Percentiles rank a stretch among this genome's conserved stretches.
These are phyloP conservation scores for Drosera capensis DNA, from an alignment of 148 eudicot species.

Conservation along the genomic window DNA sequence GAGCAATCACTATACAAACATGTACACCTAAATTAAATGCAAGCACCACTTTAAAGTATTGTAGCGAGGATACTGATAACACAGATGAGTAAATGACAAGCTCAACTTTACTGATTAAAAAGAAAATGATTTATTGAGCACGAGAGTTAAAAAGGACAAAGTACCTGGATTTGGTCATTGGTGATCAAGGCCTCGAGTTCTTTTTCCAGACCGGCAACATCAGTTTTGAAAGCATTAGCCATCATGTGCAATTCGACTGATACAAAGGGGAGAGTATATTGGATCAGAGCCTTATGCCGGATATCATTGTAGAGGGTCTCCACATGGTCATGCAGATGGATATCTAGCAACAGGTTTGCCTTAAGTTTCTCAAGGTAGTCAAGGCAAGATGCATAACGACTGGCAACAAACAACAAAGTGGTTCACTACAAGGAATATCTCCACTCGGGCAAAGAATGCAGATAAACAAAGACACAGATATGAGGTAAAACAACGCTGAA, in stretches of 20 bases:
- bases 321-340: conserved; percentile 86
- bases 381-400: conserved; percentile 85
- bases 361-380: conserved; percentile 72
- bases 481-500: neutral
- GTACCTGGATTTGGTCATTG: conserved; percentile 79
- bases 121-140: neutral
- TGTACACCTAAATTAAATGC: too few species aligned
- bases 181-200: conserved; percentile 85
- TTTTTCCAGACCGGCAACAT: conserved; percentile 51
- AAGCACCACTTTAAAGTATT: too few species aligned
- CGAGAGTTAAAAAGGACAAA: conserved; percentile 1
- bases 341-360: conserved; percentile 72
- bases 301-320: conserved; percentile 63
- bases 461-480: too few species aligned
- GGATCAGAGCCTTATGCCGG: conserved; percentile 86
- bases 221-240: conserved; percentile 84
- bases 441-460: too few species aligned
- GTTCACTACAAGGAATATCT: too few species aligned
- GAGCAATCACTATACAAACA: too few species aligned
- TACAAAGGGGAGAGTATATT: conserved; percentile 75
- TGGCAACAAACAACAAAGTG: conserved; percentile 15
- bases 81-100: too few species aligned
- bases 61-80: too few species aligned
- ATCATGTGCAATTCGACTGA: conserved; percentile 92
- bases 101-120: too few species aligned